phyloP scores from a whole-genome alignment of 108 stramenopile genomes.

The Nitzschia palea region DNA sequence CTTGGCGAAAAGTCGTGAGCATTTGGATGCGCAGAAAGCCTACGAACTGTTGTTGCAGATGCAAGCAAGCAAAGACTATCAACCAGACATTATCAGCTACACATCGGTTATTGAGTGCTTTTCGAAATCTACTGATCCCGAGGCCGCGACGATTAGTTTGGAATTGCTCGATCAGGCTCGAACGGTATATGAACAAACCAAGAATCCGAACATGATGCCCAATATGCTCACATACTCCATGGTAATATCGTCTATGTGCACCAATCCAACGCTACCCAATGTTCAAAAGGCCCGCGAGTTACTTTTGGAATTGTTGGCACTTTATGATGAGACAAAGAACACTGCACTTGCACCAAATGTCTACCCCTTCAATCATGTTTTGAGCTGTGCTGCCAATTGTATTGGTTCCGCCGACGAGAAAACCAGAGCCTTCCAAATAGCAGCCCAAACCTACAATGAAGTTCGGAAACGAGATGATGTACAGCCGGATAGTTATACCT shows the following conservation, averaged over 20 bases:
- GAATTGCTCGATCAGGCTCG: conserved; percentile 37
- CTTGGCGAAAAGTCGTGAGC: conserved; percentile 35
- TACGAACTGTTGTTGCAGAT: conserved; percentile 23
- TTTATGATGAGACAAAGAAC: conserved; percentile 40
- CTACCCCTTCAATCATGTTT: conserved; percentile 48
- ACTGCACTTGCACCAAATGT: conserved; percentile 32
- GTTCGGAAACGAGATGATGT: conserved; percentile 31
- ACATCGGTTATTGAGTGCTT: conserved; percentile 48
- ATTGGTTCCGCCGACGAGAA: conserved; percentile 26
- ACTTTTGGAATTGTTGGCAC: conserved; percentile 32
- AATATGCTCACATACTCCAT: conserved; percentile 48
- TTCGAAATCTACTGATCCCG: conserved; percentile 34
- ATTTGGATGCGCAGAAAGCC: conserved; percentile 18
- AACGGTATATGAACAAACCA: conserved; percentile 21
- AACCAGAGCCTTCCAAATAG: conserved; percentile 41
- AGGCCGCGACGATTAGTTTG: conserved; percentile 23
- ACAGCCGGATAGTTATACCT: conserved; percentile 72
- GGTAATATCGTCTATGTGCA: conserved; percentile 32
- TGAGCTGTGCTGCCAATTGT: conserved; percentile 51
- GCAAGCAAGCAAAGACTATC: conserved; percentile 18
- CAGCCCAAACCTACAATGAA: conserved; percentile 45
- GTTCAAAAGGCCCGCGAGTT: conserved; percentile 29
- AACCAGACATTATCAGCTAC: conserved; percentile 49
- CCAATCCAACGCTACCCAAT: conserved; percentile 27
- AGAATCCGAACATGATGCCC: conserved; percentile 34